Evolutionary conservation across 805 yeast genomes (phyloP), one percentile per base, ranked within the genome.

Genomic region (Cyberlindnera bimundalis): DNA sequence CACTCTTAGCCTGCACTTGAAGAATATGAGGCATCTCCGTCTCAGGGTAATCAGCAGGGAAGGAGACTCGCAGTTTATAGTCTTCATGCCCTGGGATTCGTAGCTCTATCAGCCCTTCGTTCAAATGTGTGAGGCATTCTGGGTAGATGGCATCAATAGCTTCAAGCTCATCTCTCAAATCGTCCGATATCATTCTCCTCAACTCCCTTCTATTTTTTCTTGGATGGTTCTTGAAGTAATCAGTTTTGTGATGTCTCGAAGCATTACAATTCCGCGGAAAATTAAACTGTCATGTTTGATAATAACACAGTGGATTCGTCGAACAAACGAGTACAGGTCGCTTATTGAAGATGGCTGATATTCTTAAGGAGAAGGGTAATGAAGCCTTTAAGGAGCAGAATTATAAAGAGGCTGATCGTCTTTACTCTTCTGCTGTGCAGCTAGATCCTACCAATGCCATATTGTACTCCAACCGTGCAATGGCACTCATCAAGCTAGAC

Each of bases 71-170:
- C n/a, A 87, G 64, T 3, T 61, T 60, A 33, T 83, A 68, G 26
- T 72, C 71, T 37, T 76, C 79, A 52, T 82, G 83, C 39, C 79
- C 77, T 0, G 96, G 88, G 1, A 78, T 61, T 19, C 64, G 63
- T 12, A 83, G 66, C 33, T 73, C 73, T 7, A 75, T 62, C 8
- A 65, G 57, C 1, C 54, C 58, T 20, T 65, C 67, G 18, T 62
- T 60, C 19, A 62, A 53, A 11, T 50, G 51, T 4, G 63, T 61
- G 26, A 79, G 58, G 29, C 78, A 69, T 13, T 72, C 84, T 1
- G 96, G 96, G 56, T 78, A 91, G 11, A 93, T 91, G 4, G 96
- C 93, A 41, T 86, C 84, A 10, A 91, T 79, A 11, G 96, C 91
- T 29, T 76, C 79, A 15, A 87, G 62, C 56, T 91, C 99, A 40